phyloP scores from a whole-genome alignment of 2,329 filamentous ascomycete species.

The Neurospora sp. region DNA sequence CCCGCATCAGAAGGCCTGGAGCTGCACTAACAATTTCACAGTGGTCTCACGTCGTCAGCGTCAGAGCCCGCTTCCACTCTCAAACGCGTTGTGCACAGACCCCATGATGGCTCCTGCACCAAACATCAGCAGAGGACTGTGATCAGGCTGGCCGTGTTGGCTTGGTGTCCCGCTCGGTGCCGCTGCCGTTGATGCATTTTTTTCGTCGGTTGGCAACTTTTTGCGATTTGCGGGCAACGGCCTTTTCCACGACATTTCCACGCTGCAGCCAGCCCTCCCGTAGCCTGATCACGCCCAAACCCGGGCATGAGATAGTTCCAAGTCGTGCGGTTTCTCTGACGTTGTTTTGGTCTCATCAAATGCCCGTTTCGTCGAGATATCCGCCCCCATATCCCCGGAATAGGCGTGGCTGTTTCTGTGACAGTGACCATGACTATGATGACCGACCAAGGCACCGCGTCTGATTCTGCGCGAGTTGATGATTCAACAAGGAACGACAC shows the following conservation, averaged over 20 bases:
- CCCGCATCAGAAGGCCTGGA: background rate
- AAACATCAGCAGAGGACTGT: background rate
- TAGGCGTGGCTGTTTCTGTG: slow-evolving; percentile 38
- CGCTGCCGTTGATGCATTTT: slow-evolving; percentile 17
- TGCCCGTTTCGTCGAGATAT: slow-evolving; percentile 47
- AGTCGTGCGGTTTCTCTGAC: slow-evolving; percentile 41
- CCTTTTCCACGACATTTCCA: slow-evolving; percentile 31
- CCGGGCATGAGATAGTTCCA: slow-evolving; percentile 35
- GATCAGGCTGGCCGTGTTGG: background rate
- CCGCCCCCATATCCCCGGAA: slow-evolving; percentile 36
- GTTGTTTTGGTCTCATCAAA: slow-evolving; percentile 44
- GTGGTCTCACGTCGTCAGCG: background rate
- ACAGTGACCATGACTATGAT: slow-evolving; percentile 40
- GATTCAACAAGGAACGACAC: slow-evolving; percentile 12
- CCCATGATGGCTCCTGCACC: background rate
- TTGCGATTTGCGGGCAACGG: slow-evolving; percentile 46
- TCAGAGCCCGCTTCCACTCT: background rate
- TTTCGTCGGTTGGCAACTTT: slow-evolving; percentile 32
- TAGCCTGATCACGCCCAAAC: slow-evolving; percentile 46
- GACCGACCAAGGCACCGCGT: background rate
- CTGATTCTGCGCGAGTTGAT: background rate
- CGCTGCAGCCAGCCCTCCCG: slow-evolving; percentile 35
- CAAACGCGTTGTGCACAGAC: background rate
- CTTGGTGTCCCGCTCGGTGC: slow-evolving; percentile 1
- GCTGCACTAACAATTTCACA: background rate